A percentile compares a stretch with the other conserved stretches of the same genome.
Evolutionary conservation across 2,329 filamentous ascomycete genomes (phyloP).

Genomic region (Alternaria hordeiaustralica): DNA sequence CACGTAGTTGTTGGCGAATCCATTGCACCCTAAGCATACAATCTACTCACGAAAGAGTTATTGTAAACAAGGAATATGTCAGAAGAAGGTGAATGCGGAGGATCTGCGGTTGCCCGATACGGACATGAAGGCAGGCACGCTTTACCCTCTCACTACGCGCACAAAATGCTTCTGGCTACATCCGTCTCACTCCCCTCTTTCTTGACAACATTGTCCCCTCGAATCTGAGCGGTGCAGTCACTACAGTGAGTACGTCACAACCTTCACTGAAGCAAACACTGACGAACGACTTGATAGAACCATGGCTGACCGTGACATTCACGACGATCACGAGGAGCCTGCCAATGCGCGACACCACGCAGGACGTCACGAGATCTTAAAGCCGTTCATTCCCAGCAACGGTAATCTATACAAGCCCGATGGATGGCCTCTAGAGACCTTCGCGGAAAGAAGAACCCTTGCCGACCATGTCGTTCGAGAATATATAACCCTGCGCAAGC

Average conservation of each 20-base stretch:
- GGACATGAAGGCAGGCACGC: too few species aligned
- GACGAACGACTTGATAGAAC: background rate
- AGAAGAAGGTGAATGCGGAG: too few species aligned
- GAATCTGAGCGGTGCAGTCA: background rate
- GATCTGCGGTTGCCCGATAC: too few species aligned
- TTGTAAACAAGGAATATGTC: too few species aligned
- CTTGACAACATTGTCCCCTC: background rate
- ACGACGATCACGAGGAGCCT: background rate
- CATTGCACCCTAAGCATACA: too few species aligned
- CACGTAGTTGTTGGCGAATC: too few species aligned
- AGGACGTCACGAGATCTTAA: background rate
- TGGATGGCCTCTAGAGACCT: background rate
- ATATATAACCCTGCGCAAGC: too few species aligned
- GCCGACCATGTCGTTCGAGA: too few species aligned
- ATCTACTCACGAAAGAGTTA: too few species aligned
- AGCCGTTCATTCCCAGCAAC: background rate
- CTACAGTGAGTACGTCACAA: background rate
- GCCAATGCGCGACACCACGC: background rate
- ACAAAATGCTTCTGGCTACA: background rate
- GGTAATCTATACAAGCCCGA: background rate
- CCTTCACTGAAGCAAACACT: background rate
- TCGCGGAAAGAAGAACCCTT: too few species aligned
- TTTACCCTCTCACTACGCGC: background rate
- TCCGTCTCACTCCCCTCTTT: accelerated
- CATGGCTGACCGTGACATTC: background rate